Percentiles rank a stretch among this genome's conserved stretches.
Evolutionary conservation across 306 rosid genomes (phyloP).

Genomic region (Cucurbita maxima): DNA sequence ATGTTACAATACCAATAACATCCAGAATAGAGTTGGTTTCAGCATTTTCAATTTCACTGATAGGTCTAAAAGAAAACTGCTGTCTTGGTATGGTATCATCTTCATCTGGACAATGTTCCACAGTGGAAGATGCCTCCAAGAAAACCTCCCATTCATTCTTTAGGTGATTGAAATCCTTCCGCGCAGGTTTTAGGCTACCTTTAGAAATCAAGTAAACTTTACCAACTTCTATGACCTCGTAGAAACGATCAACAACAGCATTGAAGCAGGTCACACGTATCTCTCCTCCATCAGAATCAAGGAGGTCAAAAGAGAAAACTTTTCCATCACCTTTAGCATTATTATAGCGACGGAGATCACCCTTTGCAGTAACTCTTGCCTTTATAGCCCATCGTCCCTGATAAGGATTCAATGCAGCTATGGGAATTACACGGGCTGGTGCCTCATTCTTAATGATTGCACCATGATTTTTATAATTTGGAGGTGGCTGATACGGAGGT

Average conservation of each 20-base stretch:
- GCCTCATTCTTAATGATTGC: slow-evolving; percentile 84
- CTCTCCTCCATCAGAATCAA: slow-evolving; percentile 97
- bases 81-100: slow-evolving; percentile 86
- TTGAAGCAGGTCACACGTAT: slow-evolving; percentile 89
- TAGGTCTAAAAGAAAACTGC: slow-evolving; percentile 70
- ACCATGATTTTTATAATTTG: slow-evolving; percentile 59
- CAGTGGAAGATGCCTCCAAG: slow-evolving; percentile 59
- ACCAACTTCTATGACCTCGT: slow-evolving; percentile 65
- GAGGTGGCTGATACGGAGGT: slow-evolving; percentile 77
- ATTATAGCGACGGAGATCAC: slow-evolving; percentile 87
- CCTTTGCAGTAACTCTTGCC: slow-evolving; percentile 95
- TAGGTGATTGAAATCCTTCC: slow-evolving; percentile 84
- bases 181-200: slow-evolving; percentile 88
- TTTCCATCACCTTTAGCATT: slow-evolving; percentile 97
- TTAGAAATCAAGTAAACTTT: slow-evolving; percentile 83
- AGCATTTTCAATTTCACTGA: slow-evolving; percentile 65
- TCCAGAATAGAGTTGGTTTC: slow-evolving; percentile 71
- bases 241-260: slow-evolving; percentile 86
- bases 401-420: slow-evolving; percentile 81
- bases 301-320: slow-evolving; percentile 91
- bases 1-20: slow-evolving; percentile 63
- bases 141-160: slow-evolving; percentile 94
- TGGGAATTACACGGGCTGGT: slow-evolving; percentile 77
- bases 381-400: slow-evolving; percentile 97
- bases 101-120: slow-evolving; percentile 79